These are phyloP conservation scores for Exophiala dermatitidis DNA, from an alignment of 2,329 filamentous ascomycete species.

Conservation along the genomic window DNA sequence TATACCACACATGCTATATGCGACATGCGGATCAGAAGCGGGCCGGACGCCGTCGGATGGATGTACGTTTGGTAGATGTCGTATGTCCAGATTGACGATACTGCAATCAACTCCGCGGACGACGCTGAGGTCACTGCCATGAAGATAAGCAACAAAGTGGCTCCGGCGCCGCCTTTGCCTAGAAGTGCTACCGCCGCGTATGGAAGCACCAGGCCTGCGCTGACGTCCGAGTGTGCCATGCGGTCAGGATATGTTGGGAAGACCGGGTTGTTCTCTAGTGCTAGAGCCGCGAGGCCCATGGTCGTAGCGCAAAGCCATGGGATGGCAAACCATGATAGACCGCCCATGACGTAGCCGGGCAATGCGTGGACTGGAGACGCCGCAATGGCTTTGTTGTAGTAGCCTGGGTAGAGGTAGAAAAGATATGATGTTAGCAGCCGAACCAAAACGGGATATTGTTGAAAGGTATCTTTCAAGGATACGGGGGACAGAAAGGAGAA, in stretches of 20 bases:
- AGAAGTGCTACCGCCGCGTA: conserved; percentile 78
- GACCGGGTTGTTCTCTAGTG: conserved; percentile 62
- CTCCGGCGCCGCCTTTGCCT: conserved; percentile 71
- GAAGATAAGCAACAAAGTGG: conserved; percentile 73
- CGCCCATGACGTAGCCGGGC: conserved; percentile 80
- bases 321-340: conserved; percentile 85
- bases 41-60: conserved; percentile 67
- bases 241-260: conserved; percentile 56
- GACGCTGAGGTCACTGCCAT: conserved; percentile 84
- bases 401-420: conserved; percentile 38
- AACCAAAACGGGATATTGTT: too few species aligned
- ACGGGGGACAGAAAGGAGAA: conserved; percentile 53
- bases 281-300: conserved; percentile 74
- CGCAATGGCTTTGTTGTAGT: conserved; percentile 91
- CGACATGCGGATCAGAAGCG: conserved; percentile 69
- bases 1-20: conserved; percentile 68
- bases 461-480: too few species aligned
- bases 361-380: conserved; percentile 78
- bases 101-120: conserved; percentile 76
- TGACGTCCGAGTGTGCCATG: conserved; percentile 66
- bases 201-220: conserved; percentile 74
- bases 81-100: conserved; percentile 82
- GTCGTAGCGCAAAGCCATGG: conserved; percentile 85
- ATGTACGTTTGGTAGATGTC: conserved; percentile 84
- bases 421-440: conserved; percentile 49